These are phyloP conservation scores for Fusarium pseudonygamai DNA, from an alignment of 2,329 filamentous ascomycete genomes.

Conservation along the genomic window DNA sequence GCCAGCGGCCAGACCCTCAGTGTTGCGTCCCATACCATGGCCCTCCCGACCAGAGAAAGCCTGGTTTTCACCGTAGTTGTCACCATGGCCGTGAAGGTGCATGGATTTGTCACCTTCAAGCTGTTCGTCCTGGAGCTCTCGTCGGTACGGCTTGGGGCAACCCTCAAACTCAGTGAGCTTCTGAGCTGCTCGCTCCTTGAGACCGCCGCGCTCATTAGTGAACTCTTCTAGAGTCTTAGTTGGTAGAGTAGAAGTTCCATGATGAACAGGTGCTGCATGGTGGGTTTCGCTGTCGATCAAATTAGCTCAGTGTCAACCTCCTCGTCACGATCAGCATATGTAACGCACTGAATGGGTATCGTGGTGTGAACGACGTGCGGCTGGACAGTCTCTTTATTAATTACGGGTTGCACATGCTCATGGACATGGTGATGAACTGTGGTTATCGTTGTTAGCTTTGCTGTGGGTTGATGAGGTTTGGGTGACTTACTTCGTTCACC, in stretches of 20 bases:
- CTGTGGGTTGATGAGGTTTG: not conserved
- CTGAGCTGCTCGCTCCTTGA: slow-evolving; percentile 64
- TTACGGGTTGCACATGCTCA: slow-evolving; percentile 75
- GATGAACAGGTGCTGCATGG: slow-evolving; percentile 72
- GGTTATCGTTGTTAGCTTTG: not conserved
- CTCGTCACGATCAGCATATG: not conserved
- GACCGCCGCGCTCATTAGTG: slow-evolving; percentile 53
- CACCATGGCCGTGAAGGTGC: slow-evolving; percentile 23
- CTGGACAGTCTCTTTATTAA: slow-evolving; percentile 75
- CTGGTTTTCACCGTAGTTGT: slow-evolving; percentile 29
- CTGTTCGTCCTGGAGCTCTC: slow-evolving; percentile 16
- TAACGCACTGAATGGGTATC: slow-evolving; percentile 66
- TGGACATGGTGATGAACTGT: slow-evolving; percentile 60
- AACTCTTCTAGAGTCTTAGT: slow-evolving; percentile 73
- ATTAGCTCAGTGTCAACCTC: not conserved
- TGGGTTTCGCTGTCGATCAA: slow-evolving; percentile 64
- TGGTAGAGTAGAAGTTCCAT: slow-evolving; percentile 71
- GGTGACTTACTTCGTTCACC: slow-evolving; percentile 41
- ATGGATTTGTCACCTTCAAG: slow-evolving; percentile 26
- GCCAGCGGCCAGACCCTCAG: slow-evolving; percentile 19
- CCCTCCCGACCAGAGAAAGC: slow-evolving; percentile 3
- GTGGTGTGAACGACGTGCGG: slow-evolving; percentile 77
- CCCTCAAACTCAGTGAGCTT: slow-evolving; percentile 68
- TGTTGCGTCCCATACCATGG: not conserved
- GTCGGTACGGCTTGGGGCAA: slow-evolving; percentile 57